Evolutionary conservation across 306 rosid species (phyloP).

Genomic region (Boehmeria nivea): DNA sequence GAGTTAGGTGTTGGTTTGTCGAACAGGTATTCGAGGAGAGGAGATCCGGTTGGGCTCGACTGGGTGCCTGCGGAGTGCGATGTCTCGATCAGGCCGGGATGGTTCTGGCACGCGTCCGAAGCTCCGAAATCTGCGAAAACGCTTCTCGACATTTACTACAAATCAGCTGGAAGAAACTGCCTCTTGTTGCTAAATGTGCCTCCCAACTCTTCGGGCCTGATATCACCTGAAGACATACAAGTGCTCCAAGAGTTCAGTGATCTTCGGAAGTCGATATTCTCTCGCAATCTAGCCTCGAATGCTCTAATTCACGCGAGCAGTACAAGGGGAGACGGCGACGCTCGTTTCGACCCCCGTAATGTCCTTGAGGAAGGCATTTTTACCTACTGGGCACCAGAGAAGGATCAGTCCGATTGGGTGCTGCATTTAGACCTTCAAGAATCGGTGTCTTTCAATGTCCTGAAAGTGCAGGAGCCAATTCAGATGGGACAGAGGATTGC

Average conservation of each 20-base stretch:
- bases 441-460: constrained; percentile 59
- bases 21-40: constrained; percentile 53
- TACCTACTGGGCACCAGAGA: constrained; percentile 82
- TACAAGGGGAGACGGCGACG: constrained; percentile 46
- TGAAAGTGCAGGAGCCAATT: constrained; percentile 82
- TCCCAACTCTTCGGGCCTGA: constrained; percentile 86
- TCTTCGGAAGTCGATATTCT: constrained; percentile 62
- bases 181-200: constrained; percentile 71
- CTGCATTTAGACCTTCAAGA: constrained; percentile 53
- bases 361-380: constrained; percentile 58
- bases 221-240: constrained; percentile 70
- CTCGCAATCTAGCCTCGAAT: constrained; percentile 50
- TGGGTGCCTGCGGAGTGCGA: constrained; percentile 91
- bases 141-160: constrained; percentile 81
- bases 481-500: constrained; percentile 83
- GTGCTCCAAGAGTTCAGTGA: constrained; percentile 73
- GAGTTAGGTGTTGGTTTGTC: constrained; percentile 6
- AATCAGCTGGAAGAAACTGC: constrained; percentile 78
- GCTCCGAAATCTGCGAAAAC: constrained; percentile 66
- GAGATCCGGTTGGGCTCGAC: constrained; percentile 70
- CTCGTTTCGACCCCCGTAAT: constrained; percentile 52
- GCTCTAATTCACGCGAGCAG: constrained; percentile 58
- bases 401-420: constrained; percentile 48
- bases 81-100: constrained; percentile 78
- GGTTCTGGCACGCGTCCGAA: constrained; percentile 94